Evolutionary conservation across 2,329 filamentous ascomycete genomes (phyloP), one percentile per base, ranked within the genome.

Genomic region (Thermothelomyces thermophilus): DNA sequence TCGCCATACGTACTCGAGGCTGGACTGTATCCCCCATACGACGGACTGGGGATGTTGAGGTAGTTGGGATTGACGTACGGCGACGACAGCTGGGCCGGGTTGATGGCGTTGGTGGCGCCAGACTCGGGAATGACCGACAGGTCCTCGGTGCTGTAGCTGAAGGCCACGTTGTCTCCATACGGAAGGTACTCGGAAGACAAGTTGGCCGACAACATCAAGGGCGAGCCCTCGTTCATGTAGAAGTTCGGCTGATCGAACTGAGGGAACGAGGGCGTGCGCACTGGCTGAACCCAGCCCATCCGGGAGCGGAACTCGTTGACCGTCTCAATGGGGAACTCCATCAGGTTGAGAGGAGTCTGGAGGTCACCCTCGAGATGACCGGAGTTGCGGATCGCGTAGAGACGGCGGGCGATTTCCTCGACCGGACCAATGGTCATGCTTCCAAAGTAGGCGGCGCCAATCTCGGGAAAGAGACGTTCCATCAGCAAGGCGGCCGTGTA

Each of bases 391-490:
- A 87, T 79, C 19, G 82, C 79, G 56, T 84, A 75, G 24, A 95
- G 78, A 31, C 87, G 81, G 41, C 81, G 79, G 40, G 89, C 83
- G 61, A 96, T 95, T 64, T 93, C 85, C 66, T 95, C 89, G 28
- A 97, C 82, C 0, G 90, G 89, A 1, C 77, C 75, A 40, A 95
- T 78, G 14, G 87, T 84, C 58, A 95, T 75, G 58, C 83, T 86
- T 41, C 86, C 87, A 60, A 91, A 90, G 67, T 96, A 95, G 42
- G 89, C 85, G 17, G 89, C 85, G 41, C 90, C 90, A 58, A 96
- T 85, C 65, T 94, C 89, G 2, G 90, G 90, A 66, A 95, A 96
- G 54, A 96, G 77, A 14, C 89, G 87, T 69, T 96, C 90, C 69
- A 97, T 80, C 34, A 89, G 81, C 52, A 97, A 75, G 3, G 89